Conservation (phyloP, 371 early-diverging fungal genomes). For the Mucor lusitanicus region DNA sequence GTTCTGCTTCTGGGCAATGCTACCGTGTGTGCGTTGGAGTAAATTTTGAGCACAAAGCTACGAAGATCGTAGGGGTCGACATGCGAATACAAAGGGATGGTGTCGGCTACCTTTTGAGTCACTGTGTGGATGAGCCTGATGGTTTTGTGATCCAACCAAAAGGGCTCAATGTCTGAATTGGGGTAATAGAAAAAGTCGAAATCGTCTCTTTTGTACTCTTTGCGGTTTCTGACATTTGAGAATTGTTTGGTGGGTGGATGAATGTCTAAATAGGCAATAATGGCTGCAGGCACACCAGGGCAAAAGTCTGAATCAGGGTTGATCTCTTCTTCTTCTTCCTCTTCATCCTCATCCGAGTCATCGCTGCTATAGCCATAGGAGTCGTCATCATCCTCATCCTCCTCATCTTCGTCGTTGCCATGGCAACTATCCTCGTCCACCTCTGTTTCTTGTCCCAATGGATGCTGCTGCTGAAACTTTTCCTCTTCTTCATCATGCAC, state of each 20-base stretch:
- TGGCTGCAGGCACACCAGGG: slow-evolving; percentile 54
- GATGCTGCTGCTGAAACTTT: neutral
- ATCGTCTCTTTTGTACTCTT: slow-evolving; percentile 12
- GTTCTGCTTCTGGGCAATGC: slow-evolving; percentile 28
- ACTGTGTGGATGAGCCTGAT: slow-evolving; percentile 24
- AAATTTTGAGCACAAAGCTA: slow-evolving; percentile 50
- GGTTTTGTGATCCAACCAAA: slow-evolving; percentile 34
- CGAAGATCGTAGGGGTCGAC: slow-evolving; percentile 28
- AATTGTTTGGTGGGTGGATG: slow-evolving; percentile 20
- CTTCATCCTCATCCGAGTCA: slow-evolving; percentile 13
- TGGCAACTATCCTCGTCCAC: neutral
- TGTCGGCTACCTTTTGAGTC: slow-evolving; percentile 16
- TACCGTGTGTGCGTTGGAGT: slow-evolving; percentile 52
- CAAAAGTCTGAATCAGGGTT: slow-evolving; percentile 28
- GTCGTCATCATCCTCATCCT: slow-evolving; percentile 5
- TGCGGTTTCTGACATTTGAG: slow-evolving; percentile 6
- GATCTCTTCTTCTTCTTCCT: slow-evolving; percentile 16
- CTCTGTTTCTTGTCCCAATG: neutral
- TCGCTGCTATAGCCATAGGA: slow-evolving; percentile 10
- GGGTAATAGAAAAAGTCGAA: slow-evolving; percentile 52
- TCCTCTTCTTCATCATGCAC: slow-evolving; percentile 22
- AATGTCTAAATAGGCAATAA: slow-evolving; percentile 40
- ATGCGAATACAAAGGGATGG: slow-evolving; percentile 25
- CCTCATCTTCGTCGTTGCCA: neutral
- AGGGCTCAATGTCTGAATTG: slow-evolving; percentile 9